Evolutionary conservation across 805 yeast genomes (phyloP), one percentile per base, ranked within the genome.

Genomic region (Lachancea meyersii): DNA sequence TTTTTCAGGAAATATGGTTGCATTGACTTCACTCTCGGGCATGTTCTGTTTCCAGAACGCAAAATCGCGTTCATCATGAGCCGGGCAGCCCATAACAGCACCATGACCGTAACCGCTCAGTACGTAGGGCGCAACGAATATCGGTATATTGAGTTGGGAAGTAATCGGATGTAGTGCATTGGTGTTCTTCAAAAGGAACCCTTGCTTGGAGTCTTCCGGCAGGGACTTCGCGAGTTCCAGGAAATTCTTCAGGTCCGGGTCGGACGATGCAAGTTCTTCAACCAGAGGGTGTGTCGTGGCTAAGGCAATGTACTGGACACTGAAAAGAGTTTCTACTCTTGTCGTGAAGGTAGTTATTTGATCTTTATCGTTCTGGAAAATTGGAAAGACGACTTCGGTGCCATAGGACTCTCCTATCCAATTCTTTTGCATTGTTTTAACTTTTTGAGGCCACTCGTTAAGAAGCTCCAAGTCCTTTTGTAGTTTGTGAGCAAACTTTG

Each of bases 11-110:
- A 75, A 77, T 20, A 80, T 70, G 2, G 80, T 72, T 21, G 62
- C 64, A 3, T 66, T 49, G 0, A 73, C 59, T 2, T 71, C 67
- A 2, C 55, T 43, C 0, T 58, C 55, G 0, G 83, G 82, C 54
- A 69, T 70, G 56, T 85, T 85, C 34, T 65, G 55, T 3, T 58
- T 52, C 96, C 97, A 91, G 57, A 93, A 91, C 6, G 72, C 85
- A 52, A 58, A 77, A 57, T 93, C 98, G 47, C 97, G 73, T 35
- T 70, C 68, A 61, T 93, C 97, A 61, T 89, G 97, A 0, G 84
- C 96, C 2, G 98, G 98, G 54, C 94, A 86, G 1, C 98, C 98
- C 97, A 93, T 91, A 0, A 91, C 97, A 1, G 96, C 95, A 31
- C 96, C 96, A 44, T 78, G 78, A 5, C 38, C 46, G 57, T 91